Evolutionary conservation across 2,329 filamentous ascomycete genomes (phyloP).

Genomic region (Sphaerulina vaccinii): DNA sequence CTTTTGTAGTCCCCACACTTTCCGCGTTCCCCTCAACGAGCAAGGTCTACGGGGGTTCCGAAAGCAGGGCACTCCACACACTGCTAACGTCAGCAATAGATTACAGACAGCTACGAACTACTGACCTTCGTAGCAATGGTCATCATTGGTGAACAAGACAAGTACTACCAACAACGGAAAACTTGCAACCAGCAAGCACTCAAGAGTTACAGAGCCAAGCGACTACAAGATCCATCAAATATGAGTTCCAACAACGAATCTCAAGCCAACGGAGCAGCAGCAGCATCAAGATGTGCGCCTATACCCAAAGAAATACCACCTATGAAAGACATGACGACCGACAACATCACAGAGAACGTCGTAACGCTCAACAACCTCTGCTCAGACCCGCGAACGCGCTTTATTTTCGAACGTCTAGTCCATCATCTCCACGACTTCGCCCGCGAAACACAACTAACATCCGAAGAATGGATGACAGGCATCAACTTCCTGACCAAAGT

Average conservation of each 20-base stretch:
- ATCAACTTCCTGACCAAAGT: constrained; percentile 68
- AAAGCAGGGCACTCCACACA: not conserved
- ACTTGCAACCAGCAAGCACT: too few relatives aligned
- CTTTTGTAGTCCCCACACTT: not conserved
- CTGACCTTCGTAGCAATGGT: too few relatives aligned
- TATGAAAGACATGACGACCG: constrained; percentile 69
- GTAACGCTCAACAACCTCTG: constrained; percentile 71
- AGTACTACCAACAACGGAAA: too few relatives aligned
- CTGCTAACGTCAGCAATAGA: not conserved
- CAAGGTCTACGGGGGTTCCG: not conserved
- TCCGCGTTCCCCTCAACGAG: not conserved
- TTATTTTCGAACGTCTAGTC: constrained; percentile 71
- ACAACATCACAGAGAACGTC: constrained; percentile 76
- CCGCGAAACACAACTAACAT: constrained; percentile 72
- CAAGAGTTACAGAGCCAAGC: not conserved
- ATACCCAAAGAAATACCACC: constrained; percentile 39
- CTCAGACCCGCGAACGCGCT: constrained; percentile 64
- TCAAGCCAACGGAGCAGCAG: not conserved
- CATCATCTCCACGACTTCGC: constrained; percentile 78
- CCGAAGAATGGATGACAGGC: constrained; percentile 73
- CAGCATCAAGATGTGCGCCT: constrained; percentile 5
- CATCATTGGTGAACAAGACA: too few relatives aligned
- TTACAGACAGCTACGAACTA: too few relatives aligned
- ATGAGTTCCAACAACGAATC: not conserved
- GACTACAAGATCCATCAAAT: not conserved